Conservation (phyloP, 495 filamentous ascomycete genomes). For the Paragyromitra xinjiangensis region DNA sequence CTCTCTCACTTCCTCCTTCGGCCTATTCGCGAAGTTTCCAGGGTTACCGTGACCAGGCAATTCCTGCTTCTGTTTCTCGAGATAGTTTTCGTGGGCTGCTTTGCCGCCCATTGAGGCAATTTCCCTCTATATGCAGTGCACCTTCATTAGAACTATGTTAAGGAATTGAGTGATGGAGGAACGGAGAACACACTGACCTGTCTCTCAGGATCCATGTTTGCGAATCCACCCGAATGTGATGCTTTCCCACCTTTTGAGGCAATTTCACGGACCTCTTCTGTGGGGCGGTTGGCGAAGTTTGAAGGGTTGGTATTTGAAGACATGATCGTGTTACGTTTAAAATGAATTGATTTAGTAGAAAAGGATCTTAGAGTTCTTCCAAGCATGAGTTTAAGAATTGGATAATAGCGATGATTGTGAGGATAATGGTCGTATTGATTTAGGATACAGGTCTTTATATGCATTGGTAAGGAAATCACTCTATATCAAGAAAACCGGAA, state of each 20-base stretch:
- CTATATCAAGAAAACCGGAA: not conserved
- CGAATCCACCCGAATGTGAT: constrained; percentile 57
- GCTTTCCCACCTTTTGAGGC: constrained; percentile 64
- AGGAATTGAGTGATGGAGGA: constrained; percentile 38
- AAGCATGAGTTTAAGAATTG: not conserved
- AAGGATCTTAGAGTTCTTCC: constrained; percentile 1
- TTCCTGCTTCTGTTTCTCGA: constrained; percentile 15
- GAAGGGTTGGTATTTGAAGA: constrained; percentile 63
- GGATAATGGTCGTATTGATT: not conserved
- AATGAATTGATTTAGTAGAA: not conserved
- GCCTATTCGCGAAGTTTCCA: constrained; percentile 56
- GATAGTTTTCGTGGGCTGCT: constrained; percentile 14
- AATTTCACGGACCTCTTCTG: constrained; percentile 66
- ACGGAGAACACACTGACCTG: constrained; percentile 60
- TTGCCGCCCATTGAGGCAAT: constrained; percentile 61
- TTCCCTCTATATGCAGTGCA: constrained; percentile 56
- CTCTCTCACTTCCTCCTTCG: constrained; percentile 67
- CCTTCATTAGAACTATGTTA: constrained; percentile 61
- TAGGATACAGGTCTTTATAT: not conserved
- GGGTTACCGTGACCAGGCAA: constrained; percentile 58
- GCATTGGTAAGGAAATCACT: not conserved
- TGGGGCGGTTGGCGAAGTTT: constrained; percentile 71
- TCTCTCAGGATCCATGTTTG: constrained; percentile 62
- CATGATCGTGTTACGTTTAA: constrained; percentile 9
- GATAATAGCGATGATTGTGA: not conserved